Conservation (phyloP, 805 yeast genomes). For the Lipomyces oligophaga region DNA sequence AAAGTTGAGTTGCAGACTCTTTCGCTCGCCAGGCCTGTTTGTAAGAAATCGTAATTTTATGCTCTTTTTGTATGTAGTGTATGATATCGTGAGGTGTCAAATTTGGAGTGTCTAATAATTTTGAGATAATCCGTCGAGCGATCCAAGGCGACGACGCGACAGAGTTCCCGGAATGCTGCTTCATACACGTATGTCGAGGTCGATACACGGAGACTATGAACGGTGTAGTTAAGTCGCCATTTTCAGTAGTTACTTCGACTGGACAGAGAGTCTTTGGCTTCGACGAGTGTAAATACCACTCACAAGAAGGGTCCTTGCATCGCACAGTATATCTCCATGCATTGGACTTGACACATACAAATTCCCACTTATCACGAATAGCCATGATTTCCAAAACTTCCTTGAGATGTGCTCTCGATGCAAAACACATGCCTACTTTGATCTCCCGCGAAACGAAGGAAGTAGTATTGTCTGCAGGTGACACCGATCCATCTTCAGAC, state of each 20-base stretch:
- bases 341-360: slow-evolving; percentile 21
- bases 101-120: slow-evolving; percentile 1
- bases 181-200: slow-evolving; percentile 11
- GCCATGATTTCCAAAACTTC: slow-evolving; percentile 15
- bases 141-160: slow-evolving; percentile 24
- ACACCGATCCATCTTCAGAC: too few relatives aligned
- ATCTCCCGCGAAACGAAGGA: too few relatives aligned
- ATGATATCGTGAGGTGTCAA: slow-evolving; percentile 18
- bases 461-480: too few relatives aligned
- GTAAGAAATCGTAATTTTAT: slow-evolving; percentile 18
- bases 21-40: slow-evolving; percentile 28
- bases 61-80: slow-evolving; percentile 6
- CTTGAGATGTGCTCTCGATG: slow-evolving; percentile 16
- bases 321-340: slow-evolving; percentile 19
- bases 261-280: slow-evolving; percentile 8
- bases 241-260: background rate
- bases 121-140: slow-evolving; percentile 10
- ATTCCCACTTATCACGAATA: slow-evolving; percentile 21
- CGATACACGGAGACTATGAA: slow-evolving; percentile 18
- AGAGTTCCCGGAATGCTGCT: slow-evolving; percentile 13
- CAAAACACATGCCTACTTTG: slow-evolving; percentile 15
- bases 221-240: slow-evolving; percentile 4
- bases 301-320: slow-evolving; percentile 18
- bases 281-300: slow-evolving; percentile 26
- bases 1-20: slow-evolving; percentile 12